Evolutionary conservation across 306 rosid genomes (phyloP), one percentile per base, ranked within the genome.

Genomic region (Echinosophora koreensis): DNA sequence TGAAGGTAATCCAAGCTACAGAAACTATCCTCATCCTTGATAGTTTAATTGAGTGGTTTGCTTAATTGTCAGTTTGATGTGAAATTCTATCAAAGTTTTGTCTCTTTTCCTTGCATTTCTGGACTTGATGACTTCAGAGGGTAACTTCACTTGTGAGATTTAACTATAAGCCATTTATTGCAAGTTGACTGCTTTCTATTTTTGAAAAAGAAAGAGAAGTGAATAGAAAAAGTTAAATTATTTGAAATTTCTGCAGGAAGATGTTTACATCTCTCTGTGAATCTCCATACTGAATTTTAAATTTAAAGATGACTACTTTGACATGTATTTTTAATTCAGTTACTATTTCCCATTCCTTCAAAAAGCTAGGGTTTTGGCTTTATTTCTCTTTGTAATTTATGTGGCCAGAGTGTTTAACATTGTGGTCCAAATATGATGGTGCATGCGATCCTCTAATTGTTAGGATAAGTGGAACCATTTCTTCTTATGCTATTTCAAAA

Each of bases 371-470:
- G 62, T 2, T 70, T 13, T 38, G 12, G 69, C 42, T 57, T 63
- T 69, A 17, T 61, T 17, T 58, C 22, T 70, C 49, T 70, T n/a
- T 8, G n/a, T n/a, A n/a, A n/a, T 69, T 64, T 39, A 35, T 78
- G 49, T 54, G 22, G 22, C 22, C 22, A 22, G 22, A 22, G 22
- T 22, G 22, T 22, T 22, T 22, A 22, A 22, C 22, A 22, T 22
- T 22, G 22, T 0, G 22, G 22, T 22, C 22, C 22, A 1, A 22
- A 22, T 22, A 22, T 22, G 22, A 22, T 22, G 22, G 22, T 22
- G 22, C 22, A 22, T 22, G 22, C 22, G 22, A 22, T 22, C 22
- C 22, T 22, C 22, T 22, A 22, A 22, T 22, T 22, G 22, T 22
- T 22, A 22, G 22, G 22, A 22, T 22, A 22, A 22, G 22, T 22